These are phyloP conservation scores for Hortaea werneckii DNA, from an alignment of 2,329 filamentous ascomycete genomes.

Conservation along the genomic window DNA sequence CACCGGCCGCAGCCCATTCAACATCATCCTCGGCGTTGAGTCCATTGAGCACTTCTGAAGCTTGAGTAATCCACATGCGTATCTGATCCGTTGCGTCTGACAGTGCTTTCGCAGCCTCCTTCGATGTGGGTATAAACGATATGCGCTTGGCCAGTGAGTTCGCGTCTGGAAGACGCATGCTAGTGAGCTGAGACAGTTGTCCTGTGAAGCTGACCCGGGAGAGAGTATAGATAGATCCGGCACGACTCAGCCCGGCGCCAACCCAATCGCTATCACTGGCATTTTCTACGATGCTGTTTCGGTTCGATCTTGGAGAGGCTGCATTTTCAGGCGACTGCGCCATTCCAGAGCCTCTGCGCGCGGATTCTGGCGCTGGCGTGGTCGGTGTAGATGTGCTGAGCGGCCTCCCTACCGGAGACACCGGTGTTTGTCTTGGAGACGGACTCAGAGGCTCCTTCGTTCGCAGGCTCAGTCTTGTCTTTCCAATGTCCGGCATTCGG, in stretches of 20 bases:
- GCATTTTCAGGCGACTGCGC: background rate
- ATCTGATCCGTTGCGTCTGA: conserved; percentile 88
- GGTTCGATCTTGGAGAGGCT: conserved; percentile 1
- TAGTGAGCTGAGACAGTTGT: conserved; percentile 84
- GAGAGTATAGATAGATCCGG: conserved; percentile 87
- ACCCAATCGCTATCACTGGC: conserved; percentile 56
- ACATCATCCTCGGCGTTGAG: conserved; percentile 94
- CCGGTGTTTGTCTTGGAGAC: conserved; percentile 9
- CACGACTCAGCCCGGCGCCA: conserved; percentile 50
- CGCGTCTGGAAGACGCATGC: conserved; percentile 78
- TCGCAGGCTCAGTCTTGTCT: conserved; percentile 34
- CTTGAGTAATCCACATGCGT: conserved; percentile 84
- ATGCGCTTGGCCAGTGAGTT: conserved; percentile 75
- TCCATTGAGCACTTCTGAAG: conserved; percentile 76
- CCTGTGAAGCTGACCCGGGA: conserved; percentile 87
- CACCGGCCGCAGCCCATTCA: conserved; percentile 87
- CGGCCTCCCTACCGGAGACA: conserved; percentile 3
- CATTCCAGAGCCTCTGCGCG: background rate
- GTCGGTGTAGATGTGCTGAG: conserved; percentile 7
- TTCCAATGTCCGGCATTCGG: conserved; percentile 60
- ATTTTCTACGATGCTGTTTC: conserved; percentile 17
- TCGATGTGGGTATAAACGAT: conserved; percentile 71
- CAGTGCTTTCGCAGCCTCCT: conserved; percentile 71
- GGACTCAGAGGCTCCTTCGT: conserved; percentile 24
- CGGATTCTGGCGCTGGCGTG: conserved; percentile 20